A percentile compares a stretch with the other conserved stretches of the same genome.
Evolutionary conservation across 2,329 filamentous ascomycete genomes (phyloP).

Genomic region (Xylariaceae sp.): DNA sequence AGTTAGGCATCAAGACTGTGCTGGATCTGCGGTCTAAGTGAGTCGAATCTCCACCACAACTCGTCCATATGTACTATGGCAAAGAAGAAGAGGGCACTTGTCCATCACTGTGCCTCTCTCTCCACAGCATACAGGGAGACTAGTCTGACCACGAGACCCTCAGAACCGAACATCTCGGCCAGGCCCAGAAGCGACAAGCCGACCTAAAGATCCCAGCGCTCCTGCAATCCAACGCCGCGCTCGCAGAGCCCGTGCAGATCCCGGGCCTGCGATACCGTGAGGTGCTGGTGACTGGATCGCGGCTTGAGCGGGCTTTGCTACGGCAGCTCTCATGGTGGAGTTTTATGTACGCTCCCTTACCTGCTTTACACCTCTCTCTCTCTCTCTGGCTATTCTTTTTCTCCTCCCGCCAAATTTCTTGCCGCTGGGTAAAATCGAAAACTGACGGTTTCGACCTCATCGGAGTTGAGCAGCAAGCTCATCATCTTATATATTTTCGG

Average conservation of each 20-base stretch:
- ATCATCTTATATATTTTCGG: constrained; percentile 63
- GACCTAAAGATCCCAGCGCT: constrained; percentile 51
- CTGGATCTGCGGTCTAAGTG: constrained; percentile 82
- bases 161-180: constrained; percentile 75
- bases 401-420: no score
- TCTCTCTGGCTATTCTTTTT: neutral
- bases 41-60: constrained; percentile 46
- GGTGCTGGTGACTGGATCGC: constrained; percentile 75
- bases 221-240: constrained; percentile 55
- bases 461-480: constrained; percentile 63
- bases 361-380: no score
- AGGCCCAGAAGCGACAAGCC: constrained; percentile 64
- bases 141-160: constrained; percentile 1
- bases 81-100: no score
- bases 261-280: constrained; percentile 66
- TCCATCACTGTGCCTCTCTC: no score
- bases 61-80: neutral
- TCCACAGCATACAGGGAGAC: no score
- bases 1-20: constrained; percentile 71
- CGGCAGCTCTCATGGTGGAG: constrained; percentile 71
- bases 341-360: constrained; percentile 56
- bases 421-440: no score
- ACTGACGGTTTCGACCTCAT: no score
- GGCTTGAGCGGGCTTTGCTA: constrained; percentile 72
- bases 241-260: constrained; percentile 65